These are phyloP conservation scores for Pythium insidiosum DNA, from an alignment of 352 stramenopile species.

Conservation along the genomic window DNA sequence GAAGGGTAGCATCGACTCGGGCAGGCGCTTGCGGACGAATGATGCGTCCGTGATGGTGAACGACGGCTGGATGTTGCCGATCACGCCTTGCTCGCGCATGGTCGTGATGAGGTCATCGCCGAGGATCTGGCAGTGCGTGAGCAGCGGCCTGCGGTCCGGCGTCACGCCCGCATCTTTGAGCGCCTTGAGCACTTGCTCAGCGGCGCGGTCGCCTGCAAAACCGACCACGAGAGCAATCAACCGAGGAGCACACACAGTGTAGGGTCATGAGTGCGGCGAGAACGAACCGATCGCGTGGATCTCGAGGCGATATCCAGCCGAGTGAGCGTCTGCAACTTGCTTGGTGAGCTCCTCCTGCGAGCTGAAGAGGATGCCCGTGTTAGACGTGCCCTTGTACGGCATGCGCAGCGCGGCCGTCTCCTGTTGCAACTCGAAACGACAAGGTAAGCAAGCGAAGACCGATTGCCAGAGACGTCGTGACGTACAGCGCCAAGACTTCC, in stretches of 20 bases:
- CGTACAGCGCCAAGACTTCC: conserved; percentile 80
- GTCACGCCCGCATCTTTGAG: conserved; percentile 44
- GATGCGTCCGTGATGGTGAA: conserved; percentile 83
- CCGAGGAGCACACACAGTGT: too few species aligned
- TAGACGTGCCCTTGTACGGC: conserved; percentile 53
- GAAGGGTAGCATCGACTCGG: conserved; percentile 38
- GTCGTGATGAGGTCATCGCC: conserved; percentile 51
- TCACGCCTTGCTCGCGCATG: conserved; percentile 72
- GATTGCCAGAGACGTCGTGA: too few species aligned
- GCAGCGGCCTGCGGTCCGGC: conserved; percentile 53
- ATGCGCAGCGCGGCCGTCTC: conserved; percentile 78
- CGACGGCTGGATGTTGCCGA: conserved; percentile 84
- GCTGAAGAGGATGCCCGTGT: conserved; percentile 82
- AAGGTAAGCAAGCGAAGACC: background rate
- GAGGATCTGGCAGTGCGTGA: conserved; percentile 89
- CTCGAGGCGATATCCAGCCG: conserved; percentile 68
- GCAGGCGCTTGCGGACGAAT: conserved; percentile 73
- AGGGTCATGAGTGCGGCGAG: background rate
- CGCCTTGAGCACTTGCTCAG: conserved; percentile 63
- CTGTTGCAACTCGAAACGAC: conserved; percentile 14
- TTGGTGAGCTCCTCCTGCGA: conserved; percentile 45
- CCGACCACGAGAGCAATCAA: too few species aligned
- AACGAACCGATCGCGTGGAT: conserved; percentile 84
- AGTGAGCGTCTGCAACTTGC: conserved; percentile 52
- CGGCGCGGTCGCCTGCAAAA: conserved; percentile 46